phyloP scores from a whole-genome alignment of 2,329 filamentous ascomycete species.

The Orbilia javanica region DNA sequence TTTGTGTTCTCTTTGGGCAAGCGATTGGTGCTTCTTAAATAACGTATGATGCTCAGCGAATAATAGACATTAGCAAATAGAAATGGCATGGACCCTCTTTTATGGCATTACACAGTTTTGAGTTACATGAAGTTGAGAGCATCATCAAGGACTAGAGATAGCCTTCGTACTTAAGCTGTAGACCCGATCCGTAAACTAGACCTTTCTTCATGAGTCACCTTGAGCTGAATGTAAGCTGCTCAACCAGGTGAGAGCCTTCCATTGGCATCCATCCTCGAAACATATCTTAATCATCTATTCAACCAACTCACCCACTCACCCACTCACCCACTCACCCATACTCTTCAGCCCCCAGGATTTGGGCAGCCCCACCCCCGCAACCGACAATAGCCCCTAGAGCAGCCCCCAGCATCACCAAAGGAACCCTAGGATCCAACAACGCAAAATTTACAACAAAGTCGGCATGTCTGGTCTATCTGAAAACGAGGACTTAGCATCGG shows the following conservation, averaged over 20 bases:
- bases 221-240: neutral
- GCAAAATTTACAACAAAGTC: constrained; percentile 32
- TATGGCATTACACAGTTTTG: neutral
- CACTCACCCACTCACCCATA: no score
- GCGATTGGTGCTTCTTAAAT: constrained; percentile 19
- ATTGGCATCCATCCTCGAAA: neutral
- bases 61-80: constrained; percentile 25
- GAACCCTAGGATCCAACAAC: neutral
- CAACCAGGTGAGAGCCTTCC: constrained; percentile 9
- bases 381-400: no score
- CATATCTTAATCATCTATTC: neutral
- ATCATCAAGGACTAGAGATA: no score
- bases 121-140: neutral
- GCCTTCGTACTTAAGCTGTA: no score
- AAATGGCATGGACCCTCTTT: constrained; percentile 37
- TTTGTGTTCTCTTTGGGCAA: constrained; percentile 8
- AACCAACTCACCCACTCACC: neutral
- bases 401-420: no score
- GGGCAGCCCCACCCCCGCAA: neutral
- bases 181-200: neutral
- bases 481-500: neutral
- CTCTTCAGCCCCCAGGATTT: neutral
- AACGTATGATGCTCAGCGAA: constrained; percentile 21
- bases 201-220: constrained; percentile 24
- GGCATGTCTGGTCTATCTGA: neutral